Percentiles rank a stretch among this genome's conserved stretches.
Evolutionary conservation across 345 rosid genomes (phyloP).

Genomic region (Camelina sativa): DNA sequence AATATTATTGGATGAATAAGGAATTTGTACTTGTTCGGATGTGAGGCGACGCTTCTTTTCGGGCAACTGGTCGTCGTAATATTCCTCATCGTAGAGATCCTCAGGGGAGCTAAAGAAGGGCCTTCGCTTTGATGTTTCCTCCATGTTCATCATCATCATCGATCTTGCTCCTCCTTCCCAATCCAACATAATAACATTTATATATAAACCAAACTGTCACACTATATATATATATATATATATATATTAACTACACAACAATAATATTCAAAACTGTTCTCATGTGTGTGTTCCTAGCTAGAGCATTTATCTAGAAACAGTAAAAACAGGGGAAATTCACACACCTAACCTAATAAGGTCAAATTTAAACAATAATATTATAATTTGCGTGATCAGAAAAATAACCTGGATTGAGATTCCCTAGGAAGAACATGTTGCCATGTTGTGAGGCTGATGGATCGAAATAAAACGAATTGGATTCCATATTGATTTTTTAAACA

Average conservation of each 20-base stretch:
- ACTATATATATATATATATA: too few species aligned
- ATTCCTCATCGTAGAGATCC: conserved; percentile 72
- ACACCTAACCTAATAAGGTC: neutral
- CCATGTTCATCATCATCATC: conserved; percentile 58
- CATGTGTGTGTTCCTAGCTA: neutral
- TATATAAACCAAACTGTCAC: neutral
- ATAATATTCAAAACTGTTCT: neutral
- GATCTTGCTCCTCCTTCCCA: conserved; percentile 60
- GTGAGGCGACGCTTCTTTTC: conserved; percentile 93
- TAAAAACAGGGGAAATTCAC: conserved; percentile 5
- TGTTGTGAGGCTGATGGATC: conserved; percentile 61
- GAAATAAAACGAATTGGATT: conserved; percentile 68
- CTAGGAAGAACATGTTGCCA: conserved; percentile 70
- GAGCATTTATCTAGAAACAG: neutral
- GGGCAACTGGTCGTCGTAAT: conserved; percentile 74
- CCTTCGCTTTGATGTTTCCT: conserved; percentile 68
- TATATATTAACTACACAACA: neutral
- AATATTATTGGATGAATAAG: neutral
- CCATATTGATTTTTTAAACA: conserved; percentile 47
- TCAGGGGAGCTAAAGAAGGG: conserved; percentile 76
- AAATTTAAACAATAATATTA: neutral
- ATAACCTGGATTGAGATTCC: conserved; percentile 54
- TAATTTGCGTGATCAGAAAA: neutral
- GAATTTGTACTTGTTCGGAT: conserved; percentile 43
- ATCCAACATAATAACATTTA: neutral